A percentile compares a stretch with the other conserved stretches of the same genome.
Conservation (phyloP, 1,284 basidiomycete genomes). For the Rhodofomes roseus region DNA sequence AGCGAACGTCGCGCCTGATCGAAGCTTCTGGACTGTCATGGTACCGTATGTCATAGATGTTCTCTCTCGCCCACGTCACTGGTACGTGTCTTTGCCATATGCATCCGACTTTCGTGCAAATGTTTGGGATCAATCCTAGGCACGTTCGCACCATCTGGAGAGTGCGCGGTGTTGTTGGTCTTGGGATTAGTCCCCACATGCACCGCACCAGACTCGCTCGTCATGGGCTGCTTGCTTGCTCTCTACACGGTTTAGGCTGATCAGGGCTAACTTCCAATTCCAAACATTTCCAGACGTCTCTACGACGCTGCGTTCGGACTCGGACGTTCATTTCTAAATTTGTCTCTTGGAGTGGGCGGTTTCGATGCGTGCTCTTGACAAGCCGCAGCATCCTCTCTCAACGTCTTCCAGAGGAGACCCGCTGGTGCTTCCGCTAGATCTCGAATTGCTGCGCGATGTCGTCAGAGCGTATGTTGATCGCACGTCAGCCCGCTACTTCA, state of each 20-base stretch:
- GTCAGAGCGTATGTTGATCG: no score
- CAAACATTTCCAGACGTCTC: not conserved
- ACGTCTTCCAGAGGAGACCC: no score
- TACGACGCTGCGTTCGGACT: not conserved
- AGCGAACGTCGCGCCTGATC: not conserved
- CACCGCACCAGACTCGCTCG: not conserved
- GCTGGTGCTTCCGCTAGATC: not conserved
- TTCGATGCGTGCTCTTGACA: no score
- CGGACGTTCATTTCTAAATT: not conserved
- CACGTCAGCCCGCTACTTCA: not conserved
- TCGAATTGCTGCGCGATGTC: no score
- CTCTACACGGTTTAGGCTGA: not conserved
- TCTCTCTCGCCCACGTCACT: not conserved
- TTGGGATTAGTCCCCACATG: not conserved
- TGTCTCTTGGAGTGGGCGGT: not conserved
- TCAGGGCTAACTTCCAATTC: not conserved
- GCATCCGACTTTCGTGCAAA: not conserved
- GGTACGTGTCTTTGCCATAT: not conserved
- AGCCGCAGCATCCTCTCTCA: no score
- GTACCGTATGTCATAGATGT: not conserved
- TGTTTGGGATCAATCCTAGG: not conserved
- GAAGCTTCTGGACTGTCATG: not conserved
- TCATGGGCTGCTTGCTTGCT: not conserved
- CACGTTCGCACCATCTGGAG: not conserved
- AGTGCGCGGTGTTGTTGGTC: conserved; percentile 2